A percentile compares a stretch with the other conserved stretches of the same genome.
Evolutionary conservation across 2,329 filamentous ascomycete genomes (phyloP).

Genomic region (Chrysoporthe deuterocubensis): DNA sequence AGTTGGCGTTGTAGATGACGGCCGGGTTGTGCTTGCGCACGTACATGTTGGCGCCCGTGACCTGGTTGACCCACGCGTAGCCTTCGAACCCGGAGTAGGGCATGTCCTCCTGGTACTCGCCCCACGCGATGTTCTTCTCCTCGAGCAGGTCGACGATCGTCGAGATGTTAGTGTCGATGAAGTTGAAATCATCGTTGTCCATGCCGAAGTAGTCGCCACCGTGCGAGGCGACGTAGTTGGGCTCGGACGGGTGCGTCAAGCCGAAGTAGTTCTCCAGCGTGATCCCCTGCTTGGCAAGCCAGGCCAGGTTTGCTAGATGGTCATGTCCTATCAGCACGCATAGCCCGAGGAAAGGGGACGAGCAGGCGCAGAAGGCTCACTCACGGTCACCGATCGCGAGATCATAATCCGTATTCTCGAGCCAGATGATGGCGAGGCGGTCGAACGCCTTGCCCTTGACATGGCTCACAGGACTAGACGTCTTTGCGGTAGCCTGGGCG

Average conservation of each 20-base stretch:
- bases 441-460: conserved; percentile 75
- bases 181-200: conserved; percentile 67
- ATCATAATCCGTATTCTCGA: conserved; percentile 76
- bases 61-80: conserved; percentile 62
- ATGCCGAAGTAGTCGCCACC: conserved; percentile 77
- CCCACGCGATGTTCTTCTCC: conserved; percentile 67
- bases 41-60: conserved; percentile 72
- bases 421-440: conserved; percentile 73
- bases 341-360: not conserved
- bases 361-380: conserved; percentile 37
- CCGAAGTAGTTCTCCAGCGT: conserved; percentile 62
- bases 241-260: conserved; percentile 74
- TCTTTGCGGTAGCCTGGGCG: conserved; percentile 63
- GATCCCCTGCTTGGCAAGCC: conserved; percentile 65
- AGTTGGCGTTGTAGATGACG: conserved; percentile 69
- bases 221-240: conserved; percentile 73
- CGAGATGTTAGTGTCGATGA: conserved; percentile 63
- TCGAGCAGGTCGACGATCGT: conserved; percentile 73
- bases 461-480: conserved; percentile 62
- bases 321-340: not conserved
- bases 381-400: conserved; percentile 65
- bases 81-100: conserved; percentile 77
- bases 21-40: conserved; percentile 80
- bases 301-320: conserved; percentile 52
- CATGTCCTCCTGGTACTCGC: conserved; percentile 76